These are phyloP conservation scores for Ceratocystis harringtonii DNA, from an alignment of 2,329 filamentous ascomycete genomes.

Conservation along the genomic window DNA sequence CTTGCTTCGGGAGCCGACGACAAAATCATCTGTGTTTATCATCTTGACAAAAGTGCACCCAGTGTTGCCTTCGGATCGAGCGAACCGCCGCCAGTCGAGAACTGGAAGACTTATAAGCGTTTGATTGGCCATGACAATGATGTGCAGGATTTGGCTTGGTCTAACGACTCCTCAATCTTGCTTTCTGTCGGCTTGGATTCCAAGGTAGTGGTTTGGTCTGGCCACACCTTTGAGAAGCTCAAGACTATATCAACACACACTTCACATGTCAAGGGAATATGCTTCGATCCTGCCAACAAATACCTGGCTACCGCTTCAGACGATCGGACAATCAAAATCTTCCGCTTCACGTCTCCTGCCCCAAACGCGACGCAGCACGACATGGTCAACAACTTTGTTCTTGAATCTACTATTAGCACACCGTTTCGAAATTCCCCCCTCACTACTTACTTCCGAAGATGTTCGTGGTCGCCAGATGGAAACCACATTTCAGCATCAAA, in stretches of 20 bases:
- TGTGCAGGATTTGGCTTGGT: conserved; percentile 96
- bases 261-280: conserved; percentile 96
- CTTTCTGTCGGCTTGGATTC: conserved; percentile 95
- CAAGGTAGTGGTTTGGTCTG: conserved; percentile 97
- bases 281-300: conserved; percentile 96
- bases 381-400: conserved; percentile 88
- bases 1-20: conserved; percentile 95
- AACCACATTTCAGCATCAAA: conserved; percentile 95
- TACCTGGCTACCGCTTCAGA: conserved; percentile 98
- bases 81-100: conserved; percentile 85
- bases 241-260: conserved; percentile 88
- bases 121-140: conserved; percentile 97
- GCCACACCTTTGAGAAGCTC: conserved; percentile 92
- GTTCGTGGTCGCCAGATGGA: conserved; percentile 95
- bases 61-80: conserved; percentile 71
- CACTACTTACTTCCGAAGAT: conserved; percentile 91
- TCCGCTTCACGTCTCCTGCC: conserved; percentile 78
- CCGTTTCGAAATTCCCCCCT: conserved; percentile 86
- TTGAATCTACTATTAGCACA: conserved; percentile 77
- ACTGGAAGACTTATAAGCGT: conserved; percentile 90
- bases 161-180: conserved; percentile 83
- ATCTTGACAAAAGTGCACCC: conserved; percentile 69
- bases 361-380: conserved; percentile 90
- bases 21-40: conserved; percentile 96
- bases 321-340: conserved; percentile 91